Evolutionary conservation across 2,329 filamentous ascomycete genomes (phyloP).

Genomic region (Leptoxyphium fumago): DNA sequence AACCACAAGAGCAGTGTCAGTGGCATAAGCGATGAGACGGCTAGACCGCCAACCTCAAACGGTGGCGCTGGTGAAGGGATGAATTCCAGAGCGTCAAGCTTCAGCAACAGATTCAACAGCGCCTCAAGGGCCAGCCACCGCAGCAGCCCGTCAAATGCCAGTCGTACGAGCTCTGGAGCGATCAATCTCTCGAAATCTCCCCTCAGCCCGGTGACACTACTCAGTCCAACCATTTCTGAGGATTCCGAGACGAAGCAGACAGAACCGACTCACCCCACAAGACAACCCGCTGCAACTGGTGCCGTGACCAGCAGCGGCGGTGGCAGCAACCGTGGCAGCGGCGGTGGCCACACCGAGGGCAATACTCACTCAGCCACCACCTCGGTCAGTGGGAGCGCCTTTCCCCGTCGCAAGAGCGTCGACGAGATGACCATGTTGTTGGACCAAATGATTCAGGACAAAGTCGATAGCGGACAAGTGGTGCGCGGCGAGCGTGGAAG

Average conservation of each 20-base stretch:
- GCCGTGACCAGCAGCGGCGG: constrained; percentile 11
- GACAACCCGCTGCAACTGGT: no score
- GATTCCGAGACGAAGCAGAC: not conserved
- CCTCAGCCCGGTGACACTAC: constrained; percentile 11
- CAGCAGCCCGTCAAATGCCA: constrained; percentile 6
- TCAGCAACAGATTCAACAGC: constrained; percentile 4
- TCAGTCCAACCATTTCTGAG: constrained; percentile 9
- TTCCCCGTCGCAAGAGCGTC: constrained; percentile 43
- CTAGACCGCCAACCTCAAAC: constrained; percentile 9
- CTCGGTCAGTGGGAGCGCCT: constrained; percentile 1
- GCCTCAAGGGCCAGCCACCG: constrained; percentile 7
- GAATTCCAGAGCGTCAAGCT: not conserved
- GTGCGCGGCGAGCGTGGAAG: constrained; percentile 53
- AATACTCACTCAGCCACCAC: not conserved
- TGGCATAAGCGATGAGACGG: constrained; percentile 1
- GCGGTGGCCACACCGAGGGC: not conserved
- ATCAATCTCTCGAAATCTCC: constrained; percentile 6
- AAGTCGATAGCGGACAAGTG: constrained; percentile 61
- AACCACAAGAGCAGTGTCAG: constrained; percentile 7
- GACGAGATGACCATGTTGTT: constrained; percentile 89
- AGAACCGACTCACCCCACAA: not conserved
- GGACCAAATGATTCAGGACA: constrained; percentile 90
- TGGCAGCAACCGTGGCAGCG: not conserved
- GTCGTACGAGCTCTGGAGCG: not conserved
- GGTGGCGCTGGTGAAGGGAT: not conserved